These are phyloP conservation scores for Phaeoacremonium minimum DNA, from an alignment of 2,329 filamentous ascomycete genomes.

Conservation along the genomic window DNA sequence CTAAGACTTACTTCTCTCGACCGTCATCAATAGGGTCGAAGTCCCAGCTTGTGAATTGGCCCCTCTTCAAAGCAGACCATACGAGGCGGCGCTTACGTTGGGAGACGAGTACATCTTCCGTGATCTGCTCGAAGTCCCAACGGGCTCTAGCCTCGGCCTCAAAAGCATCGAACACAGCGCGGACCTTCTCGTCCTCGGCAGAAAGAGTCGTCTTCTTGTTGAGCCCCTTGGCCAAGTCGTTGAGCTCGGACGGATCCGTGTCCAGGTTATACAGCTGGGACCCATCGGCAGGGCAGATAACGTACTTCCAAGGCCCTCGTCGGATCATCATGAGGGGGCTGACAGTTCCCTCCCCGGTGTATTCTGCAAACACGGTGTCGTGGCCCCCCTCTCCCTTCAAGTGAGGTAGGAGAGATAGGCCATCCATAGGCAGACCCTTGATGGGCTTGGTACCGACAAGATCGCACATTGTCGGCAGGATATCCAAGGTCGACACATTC, in stretches of 20 bases:
- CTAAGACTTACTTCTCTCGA: conserved; percentile 52
- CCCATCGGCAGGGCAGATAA: conserved; percentile 78
- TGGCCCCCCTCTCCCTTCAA: conserved; percentile 62
- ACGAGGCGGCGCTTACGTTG: conserved; percentile 77
- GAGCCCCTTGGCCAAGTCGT: conserved; percentile 59
- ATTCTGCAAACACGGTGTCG: conserved; percentile 91
- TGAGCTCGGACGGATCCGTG: conserved; percentile 70
- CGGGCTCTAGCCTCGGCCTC: conserved; percentile 66
- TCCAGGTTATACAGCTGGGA: conserved; percentile 80
- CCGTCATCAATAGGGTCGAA: conserved; percentile 72
- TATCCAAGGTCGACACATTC: conserved; percentile 87
- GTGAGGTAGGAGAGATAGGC: conserved; percentile 75
- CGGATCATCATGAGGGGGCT: conserved; percentile 93
- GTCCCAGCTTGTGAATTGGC: conserved; percentile 79
- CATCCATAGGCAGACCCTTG: conserved; percentile 76
- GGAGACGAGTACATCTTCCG: conserved; percentile 66
- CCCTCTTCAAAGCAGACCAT: conserved; percentile 74
- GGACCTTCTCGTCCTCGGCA: conserved; percentile 39
- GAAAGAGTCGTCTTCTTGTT: conserved; percentile 29
- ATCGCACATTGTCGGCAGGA: conserved; percentile 84
- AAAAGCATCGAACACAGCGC: conserved; percentile 59
- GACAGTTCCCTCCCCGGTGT: conserved; percentile 89
- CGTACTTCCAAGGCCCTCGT: conserved; percentile 84
- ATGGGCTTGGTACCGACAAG: conserved; percentile 69
- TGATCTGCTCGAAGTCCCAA: conserved; percentile 81